Base-by-base conservation (phyloP, 768 basidiomycete genomes). In the Gyrodon lividus region DNA sequence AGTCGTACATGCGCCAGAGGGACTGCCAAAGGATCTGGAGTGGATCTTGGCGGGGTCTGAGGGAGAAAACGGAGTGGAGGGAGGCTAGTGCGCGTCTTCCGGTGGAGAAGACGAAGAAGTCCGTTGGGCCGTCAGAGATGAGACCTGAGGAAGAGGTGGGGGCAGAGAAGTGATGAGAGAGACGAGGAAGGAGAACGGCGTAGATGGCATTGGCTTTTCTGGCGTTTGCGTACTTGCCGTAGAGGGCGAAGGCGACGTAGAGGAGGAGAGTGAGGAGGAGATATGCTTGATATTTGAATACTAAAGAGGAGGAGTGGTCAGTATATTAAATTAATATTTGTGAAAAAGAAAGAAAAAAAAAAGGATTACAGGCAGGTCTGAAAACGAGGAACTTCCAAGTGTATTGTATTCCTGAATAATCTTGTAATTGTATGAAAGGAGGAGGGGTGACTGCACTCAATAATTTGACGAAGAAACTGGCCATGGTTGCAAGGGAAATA, bases 61-160 rank as follows among this genome's bases (percentile, higher is more conserved):
- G 78, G 40, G 82, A 75, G 67, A 94, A 78, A 59, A 88, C 77
- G 44, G 88, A 84, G 74, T 96, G 93, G 47, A 94, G 76, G 26
- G 87, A 88, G 23, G 80, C 72, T 49, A 93, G 65, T 57, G 82
- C 83, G 52, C 88, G 86, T 53, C 94, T 76, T 48, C 94, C 94
- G 2, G 92, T 93, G 37, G 91, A 91, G 72, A 89, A 97, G 64
- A 78, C 77, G 74, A 92, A 89, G 64, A 84, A 88, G 72, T 92
- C 90, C 3, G 84, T 77, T 59, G 85, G 75, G 17, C 90, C 91
- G 60, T 93, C 92, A 35, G 75, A 50, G 30, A 77, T 76, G 43
- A 87, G 70, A 9, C 80, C 81, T 5, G 72, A 72, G 31, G 73
- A 74, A 8, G 77, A 73, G 1, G 67, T 46, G 2, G 91, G 86